Conservation (phyloP, 257 asterid genomes). For the Nicotiana sylvestris region DNA sequence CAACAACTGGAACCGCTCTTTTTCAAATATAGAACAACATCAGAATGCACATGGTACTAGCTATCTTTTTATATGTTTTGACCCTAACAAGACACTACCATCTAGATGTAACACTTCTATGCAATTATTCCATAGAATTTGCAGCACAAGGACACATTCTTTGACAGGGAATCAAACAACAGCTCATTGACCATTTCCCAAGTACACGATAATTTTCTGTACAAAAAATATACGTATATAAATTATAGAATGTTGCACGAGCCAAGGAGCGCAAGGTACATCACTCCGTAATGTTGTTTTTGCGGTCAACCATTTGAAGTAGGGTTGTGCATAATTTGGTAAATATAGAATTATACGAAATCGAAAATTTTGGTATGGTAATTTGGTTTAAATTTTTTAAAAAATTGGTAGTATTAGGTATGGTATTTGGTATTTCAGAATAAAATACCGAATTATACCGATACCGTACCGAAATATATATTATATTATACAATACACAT, state of each 20-base stretch:
- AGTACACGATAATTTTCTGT: neutral
- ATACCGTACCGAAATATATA: too few relatives aligned
- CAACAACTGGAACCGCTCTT: neutral
- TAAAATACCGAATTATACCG: too few relatives aligned
- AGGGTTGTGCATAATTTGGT: too few relatives aligned
- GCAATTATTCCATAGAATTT: slow-evolving; percentile 6
- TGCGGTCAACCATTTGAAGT: neutral
- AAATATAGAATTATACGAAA: too few relatives aligned
- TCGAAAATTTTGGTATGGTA: too few relatives aligned
- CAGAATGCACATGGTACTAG: slow-evolving; percentile 14
- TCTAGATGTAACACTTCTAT: slow-evolving; percentile 1
- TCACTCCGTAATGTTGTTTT: neutral
- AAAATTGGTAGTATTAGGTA: too few relatives aligned
- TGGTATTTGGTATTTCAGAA: too few relatives aligned
- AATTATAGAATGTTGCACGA: neutral
- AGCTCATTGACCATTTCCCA: neutral
- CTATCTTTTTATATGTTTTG: slow-evolving; percentile 7
- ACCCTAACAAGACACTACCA: slow-evolving; percentile 3
- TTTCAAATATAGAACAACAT: neutral
- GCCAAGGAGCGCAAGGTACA: neutral
- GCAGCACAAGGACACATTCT: slow-evolving; percentile 3
- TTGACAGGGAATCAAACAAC: neutral
- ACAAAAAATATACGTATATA: neutral
- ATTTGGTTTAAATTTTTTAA: too few relatives aligned
- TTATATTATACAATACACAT: too few relatives aligned